Conservation (phyloP, 495 filamentous ascomycete genomes). For the Aspergillus steynii region DNA sequence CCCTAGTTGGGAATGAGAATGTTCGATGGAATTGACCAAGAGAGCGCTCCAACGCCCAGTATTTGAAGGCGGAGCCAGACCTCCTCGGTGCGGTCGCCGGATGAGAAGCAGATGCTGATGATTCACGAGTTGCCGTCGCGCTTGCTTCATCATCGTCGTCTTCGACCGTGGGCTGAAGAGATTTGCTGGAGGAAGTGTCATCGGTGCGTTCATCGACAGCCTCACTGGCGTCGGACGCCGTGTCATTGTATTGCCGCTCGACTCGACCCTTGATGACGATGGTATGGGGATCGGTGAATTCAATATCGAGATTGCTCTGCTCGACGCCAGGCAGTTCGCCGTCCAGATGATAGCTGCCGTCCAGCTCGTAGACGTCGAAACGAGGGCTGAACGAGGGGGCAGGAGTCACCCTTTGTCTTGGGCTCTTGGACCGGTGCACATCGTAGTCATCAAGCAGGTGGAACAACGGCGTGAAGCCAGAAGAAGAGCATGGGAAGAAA, state of each 20-base stretch:
- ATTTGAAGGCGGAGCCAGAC: slow-evolving; percentile 52
- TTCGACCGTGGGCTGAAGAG: slow-evolving; percentile 64
- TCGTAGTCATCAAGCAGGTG: slow-evolving; percentile 77
- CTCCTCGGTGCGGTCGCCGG: slow-evolving; percentile 25
- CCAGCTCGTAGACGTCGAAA: slow-evolving; percentile 78
- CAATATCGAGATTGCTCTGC: slow-evolving; percentile 74
- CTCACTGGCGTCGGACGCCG: slow-evolving; percentile 24
- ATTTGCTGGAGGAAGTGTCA: slow-evolving; percentile 31
- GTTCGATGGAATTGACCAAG: slow-evolving; percentile 76
- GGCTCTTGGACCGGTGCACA: slow-evolving; percentile 41
- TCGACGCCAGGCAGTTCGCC: slow-evolving; percentile 86
- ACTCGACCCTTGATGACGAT: slow-evolving; percentile 70
- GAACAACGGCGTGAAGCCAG: slow-evolving; percentile 67
- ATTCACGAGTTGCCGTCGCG: slow-evolving; percentile 12
- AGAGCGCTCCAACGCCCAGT: slow-evolving; percentile 79
- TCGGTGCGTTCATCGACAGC: slow-evolving; percentile 13
- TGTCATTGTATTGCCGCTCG: slow-evolving; percentile 55
- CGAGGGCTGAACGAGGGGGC: slow-evolving; percentile 61
- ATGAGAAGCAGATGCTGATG: slow-evolving; percentile 11
- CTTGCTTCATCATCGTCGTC: slow-evolving; percentile 51
- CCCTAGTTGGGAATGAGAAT: slow-evolving; percentile 72
- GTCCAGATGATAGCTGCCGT: slow-evolving; percentile 72
- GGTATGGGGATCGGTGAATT: slow-evolving; percentile 80
- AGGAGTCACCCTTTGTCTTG: slow-evolving; percentile 24
- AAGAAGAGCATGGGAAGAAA: slow-evolving; percentile 57